Conservation (phyloP, 2,329 filamentous ascomycete genomes). For the Endoconidiophora laricicola region DNA sequence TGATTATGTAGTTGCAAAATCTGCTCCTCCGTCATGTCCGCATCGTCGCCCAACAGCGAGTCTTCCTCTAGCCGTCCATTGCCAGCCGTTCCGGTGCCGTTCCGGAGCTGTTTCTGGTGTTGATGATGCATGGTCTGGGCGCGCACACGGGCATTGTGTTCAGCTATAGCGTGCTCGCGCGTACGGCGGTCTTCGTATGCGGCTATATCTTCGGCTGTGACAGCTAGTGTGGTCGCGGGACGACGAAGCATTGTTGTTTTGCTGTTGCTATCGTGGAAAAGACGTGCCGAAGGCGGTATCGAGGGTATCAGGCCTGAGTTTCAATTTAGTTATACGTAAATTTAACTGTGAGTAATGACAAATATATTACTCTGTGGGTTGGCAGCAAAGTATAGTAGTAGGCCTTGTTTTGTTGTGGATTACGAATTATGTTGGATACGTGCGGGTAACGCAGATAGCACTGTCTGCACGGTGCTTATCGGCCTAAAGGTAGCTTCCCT, state of each 20-base stretch:
- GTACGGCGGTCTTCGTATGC: slow-evolving; percentile 49
- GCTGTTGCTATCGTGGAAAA: not conserved
- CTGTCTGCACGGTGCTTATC: no score
- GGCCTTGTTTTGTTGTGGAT: no score
- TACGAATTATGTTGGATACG: no score
- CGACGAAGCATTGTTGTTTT: slow-evolving; percentile 41
- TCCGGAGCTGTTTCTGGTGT: slow-evolving; percentile 5
- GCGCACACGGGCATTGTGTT: slow-evolving; percentile 14
- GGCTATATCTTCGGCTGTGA: slow-evolving; percentile 55
- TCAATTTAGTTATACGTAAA: no score
- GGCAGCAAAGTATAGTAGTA: no score
- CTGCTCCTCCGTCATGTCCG: slow-evolving; percentile 12
- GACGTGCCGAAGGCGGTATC: no score
- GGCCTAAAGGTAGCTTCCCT: no score
- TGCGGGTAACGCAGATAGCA: no score
- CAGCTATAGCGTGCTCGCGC: slow-evolving; percentile 22
- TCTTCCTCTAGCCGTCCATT: not conserved
- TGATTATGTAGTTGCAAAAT: slow-evolving; percentile 12
- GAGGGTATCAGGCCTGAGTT: no score
- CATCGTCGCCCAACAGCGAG: slow-evolving; percentile 8
- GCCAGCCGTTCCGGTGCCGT: not conserved
- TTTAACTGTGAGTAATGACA: no score
- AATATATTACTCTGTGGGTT: no score
- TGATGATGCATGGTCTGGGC: slow-evolving; percentile 14
- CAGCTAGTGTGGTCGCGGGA: slow-evolving; percentile 47